Base-by-base conservation (phyloP, 2,329 filamentous ascomycete species). In the Colletotrichum shisoi region DNA sequence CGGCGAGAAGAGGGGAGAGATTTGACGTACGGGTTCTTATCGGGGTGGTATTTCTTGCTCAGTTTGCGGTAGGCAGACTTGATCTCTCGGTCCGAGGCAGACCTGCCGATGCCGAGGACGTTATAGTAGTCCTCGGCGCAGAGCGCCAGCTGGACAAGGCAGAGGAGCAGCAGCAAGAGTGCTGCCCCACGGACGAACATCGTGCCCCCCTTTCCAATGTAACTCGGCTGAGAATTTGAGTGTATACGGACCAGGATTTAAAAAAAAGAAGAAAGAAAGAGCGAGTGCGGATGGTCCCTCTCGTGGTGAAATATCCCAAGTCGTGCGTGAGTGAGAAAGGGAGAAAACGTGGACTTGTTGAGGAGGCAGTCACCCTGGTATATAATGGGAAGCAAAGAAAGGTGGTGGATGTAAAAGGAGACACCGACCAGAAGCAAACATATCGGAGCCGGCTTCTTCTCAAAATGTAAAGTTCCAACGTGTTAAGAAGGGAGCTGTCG, bases 31-130 rank as follows among this genome's bases (percentile, higher is more conserved):
- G 94, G 93, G 74, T 98, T 98, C 86, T 99, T 99, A 80, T 99
- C 95, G 3, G 95, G 95, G 76, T 99, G 95, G 78, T 87, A 97
- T 78, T 96, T 96, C 80, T 98, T 98, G 82, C 92, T 96, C 12
- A 99, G 84, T 68, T 88, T 89, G 68, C 94, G 88, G 79, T 99
- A 99, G 24, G 95, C 94, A 52, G 91, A 91, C 80, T 99, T 99
- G 76, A 99, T 90, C 74, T 98, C 91, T 74, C 89, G 89, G 61
- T 97, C 93, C 53, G 87, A 89, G 17, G 94, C 94, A 68, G 89
- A 84, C 74, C 88, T 93, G 74, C 90, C 86, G 70, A 99, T 81
- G 62, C 91, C 93, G 31, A 99, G 87, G 66, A 97, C 81, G 79
- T 93, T 92, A 79, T 95, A 95, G 76, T 89, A 94, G 77, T 95